Evolutionary conservation across 768 basidiomycete genomes (phyloP).

Genomic region (Mycena chlorophos): DNA sequence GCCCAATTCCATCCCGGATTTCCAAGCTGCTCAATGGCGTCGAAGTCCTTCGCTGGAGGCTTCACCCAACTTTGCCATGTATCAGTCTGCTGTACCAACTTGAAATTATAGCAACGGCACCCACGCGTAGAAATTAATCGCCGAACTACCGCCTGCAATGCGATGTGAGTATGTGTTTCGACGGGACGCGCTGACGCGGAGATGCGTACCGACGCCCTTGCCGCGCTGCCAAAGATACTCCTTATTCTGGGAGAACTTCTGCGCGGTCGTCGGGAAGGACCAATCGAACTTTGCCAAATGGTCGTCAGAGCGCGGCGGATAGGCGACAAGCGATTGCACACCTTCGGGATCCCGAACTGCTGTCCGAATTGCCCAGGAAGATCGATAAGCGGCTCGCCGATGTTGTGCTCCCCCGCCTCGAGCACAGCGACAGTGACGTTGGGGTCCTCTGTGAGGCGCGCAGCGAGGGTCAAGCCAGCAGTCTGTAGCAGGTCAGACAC

Average conservation of each 20-base stretch:
- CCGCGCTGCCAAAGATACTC: constrained; percentile 32
- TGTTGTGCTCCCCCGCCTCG: constrained; percentile 38
- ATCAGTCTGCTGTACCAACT: not conserved
- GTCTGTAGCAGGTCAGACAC: constrained; percentile 15
- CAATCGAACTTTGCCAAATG: constrained; percentile 37
- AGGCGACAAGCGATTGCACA: constrained; percentile 5
- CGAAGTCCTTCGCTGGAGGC: constrained; percentile 31
- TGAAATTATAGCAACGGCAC: constrained; percentile 8
- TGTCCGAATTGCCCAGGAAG: constrained; percentile 33
- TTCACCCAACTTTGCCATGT: constrained; percentile 25
- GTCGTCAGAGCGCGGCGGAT: not conserved
- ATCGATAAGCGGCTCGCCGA: constrained; percentile 36
- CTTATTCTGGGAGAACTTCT: constrained; percentile 28
- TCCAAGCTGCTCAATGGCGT: constrained; percentile 48
- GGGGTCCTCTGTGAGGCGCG: constrained; percentile 42
- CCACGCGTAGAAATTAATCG: constrained; percentile 40
- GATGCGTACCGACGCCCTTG: constrained; percentile 32
- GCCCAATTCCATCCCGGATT: constrained; percentile 59
- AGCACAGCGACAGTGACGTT: constrained; percentile 38
- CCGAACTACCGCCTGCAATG: constrained; percentile 42
- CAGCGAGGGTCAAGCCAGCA: constrained; percentile 44
- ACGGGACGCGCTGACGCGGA: not conserved
- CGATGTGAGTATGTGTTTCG: not conserved
- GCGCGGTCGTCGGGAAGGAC: constrained; percentile 34
- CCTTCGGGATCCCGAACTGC: constrained; percentile 30